Evolutionary conservation across 2,329 filamentous ascomycete genomes (phyloP).

Genomic region (Fusarium beomiforme): DNA sequence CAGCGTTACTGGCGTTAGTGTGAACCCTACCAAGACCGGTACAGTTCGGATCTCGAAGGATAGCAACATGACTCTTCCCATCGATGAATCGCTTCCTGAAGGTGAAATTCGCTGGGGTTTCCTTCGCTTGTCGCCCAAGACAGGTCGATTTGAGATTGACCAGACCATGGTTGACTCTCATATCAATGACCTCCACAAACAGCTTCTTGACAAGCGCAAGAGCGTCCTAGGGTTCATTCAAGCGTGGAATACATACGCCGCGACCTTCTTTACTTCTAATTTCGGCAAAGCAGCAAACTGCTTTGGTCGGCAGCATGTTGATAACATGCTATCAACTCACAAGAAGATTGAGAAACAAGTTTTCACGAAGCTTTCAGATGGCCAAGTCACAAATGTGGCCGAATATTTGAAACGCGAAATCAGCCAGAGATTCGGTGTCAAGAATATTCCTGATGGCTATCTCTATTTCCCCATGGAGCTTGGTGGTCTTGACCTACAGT

Average conservation of each 20-base stretch:
- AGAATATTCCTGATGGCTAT: slow-evolving; percentile 56
- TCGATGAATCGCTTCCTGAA: slow-evolving; percentile 52
- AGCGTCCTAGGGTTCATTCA: slow-evolving; percentile 59
- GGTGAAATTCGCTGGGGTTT: slow-evolving; percentile 66
- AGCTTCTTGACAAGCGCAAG: slow-evolving; percentile 63
- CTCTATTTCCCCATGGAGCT: slow-evolving; percentile 58
- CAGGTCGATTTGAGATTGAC: slow-evolving; percentile 68
- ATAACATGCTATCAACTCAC: slow-evolving; percentile 62
- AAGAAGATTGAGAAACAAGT: slow-evolving; percentile 59
- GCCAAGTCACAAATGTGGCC: slow-evolving; percentile 55
- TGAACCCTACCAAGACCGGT: slow-evolving; percentile 64
- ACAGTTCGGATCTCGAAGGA: slow-evolving; percentile 53
- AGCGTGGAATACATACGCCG: slow-evolving; percentile 63
- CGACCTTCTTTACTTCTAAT: slow-evolving; percentile 62
- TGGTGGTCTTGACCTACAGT: slow-evolving; percentile 58
- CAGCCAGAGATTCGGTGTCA: slow-evolving; percentile 59
- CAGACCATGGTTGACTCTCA: slow-evolving; percentile 67
- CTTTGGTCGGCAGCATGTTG: slow-evolving; percentile 61
- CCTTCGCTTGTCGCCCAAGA: slow-evolving; percentile 61
- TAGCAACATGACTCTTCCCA: slow-evolving; percentile 15
- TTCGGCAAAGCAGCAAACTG: slow-evolving; percentile 63
- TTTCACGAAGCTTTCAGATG: slow-evolving; percentile 50
- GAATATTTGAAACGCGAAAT: slow-evolving; percentile 66
- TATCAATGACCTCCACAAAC: slow-evolving; percentile 66
- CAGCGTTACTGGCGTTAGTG: slow-evolving; percentile 62